Evolutionary conservation across 164 flowering plant genomes (phyloP).

Genomic region (Aristolochia fimbriata): DNA sequence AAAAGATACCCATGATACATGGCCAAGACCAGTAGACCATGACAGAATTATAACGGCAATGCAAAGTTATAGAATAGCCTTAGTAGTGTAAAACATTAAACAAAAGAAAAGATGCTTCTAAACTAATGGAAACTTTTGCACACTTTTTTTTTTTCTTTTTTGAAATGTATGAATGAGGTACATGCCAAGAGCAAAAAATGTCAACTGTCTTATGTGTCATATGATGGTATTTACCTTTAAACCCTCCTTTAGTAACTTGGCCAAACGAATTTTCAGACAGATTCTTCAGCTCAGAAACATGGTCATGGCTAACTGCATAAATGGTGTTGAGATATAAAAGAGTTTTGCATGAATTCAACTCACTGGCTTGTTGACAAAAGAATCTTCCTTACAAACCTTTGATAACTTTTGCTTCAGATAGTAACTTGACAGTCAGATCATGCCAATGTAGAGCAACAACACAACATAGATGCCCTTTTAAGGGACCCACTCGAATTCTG

Average conservation of each 20-base stretch:
- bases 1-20: neutral
- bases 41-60: neutral
- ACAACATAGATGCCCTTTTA: slow-evolving; percentile 86
- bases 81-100: too few relatives aligned
- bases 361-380: too few relatives aligned
- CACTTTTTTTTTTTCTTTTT: too few relatives aligned
- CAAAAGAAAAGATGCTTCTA: too few relatives aligned
- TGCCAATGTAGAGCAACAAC: slow-evolving; percentile 64
- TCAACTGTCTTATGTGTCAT: too few relatives aligned
- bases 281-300: slow-evolving; percentile 69
- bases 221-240: neutral
- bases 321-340: slow-evolving; percentile 3
- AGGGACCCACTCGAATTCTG: slow-evolving; percentile 80
- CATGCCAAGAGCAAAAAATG: too few relatives aligned
- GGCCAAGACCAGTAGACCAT: neutral
- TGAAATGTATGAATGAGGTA: neutral
- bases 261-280: slow-evolving; percentile 11
- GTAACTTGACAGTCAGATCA: slow-evolving; percentile 87
- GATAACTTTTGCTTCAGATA: slow-evolving; percentile 68
- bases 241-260: neutral
- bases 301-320: slow-evolving; percentile 65
- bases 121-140: too few relatives aligned
- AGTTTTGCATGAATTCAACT: too few relatives aligned
- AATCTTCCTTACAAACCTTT: slow-evolving; percentile 43
- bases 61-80: too few relatives aligned